Evolutionary conservation across 148 eudicot genomes (phyloP), one percentile per base, ranked within the genome.

Genomic region (Rhododendron kiyosumense): DNA sequence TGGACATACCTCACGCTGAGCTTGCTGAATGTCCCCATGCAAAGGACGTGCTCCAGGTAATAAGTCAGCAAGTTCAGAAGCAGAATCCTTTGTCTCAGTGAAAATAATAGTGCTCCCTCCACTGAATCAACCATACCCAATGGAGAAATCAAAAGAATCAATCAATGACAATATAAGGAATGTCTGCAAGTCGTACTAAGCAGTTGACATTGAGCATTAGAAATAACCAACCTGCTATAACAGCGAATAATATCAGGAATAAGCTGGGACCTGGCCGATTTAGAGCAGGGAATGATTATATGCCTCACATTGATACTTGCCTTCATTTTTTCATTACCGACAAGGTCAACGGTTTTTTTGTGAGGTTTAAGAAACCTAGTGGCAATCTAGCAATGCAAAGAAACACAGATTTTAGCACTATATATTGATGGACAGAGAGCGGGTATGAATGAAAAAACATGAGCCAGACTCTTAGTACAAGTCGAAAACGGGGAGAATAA

Each of bases 321-420:
- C 90, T 97, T 97, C 98, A 97, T 95, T 88, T 92, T 93, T 90
- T 97, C 98, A 89, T 94, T 92, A 78, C 99, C 95, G 69, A 97
- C 98, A 85, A 97, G 98, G 90, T 97, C 99, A 30, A 93, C 98
- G 57, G 96, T 95, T 88, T 88, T 92, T 91, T 92, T 97, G 71
- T 91, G 91, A 15, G 88, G 32, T 87, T 95, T 97, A 54, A 95
- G 92, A 93, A 97, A 97, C 91, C 84, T 93, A 24, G 93, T 49
- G 61, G 98, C 84, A 84, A 95, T 91, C 99, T 88, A 87, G 77
- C 30, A 84, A 85, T 18, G 61, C 78, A 83, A 88, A 85, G 76
- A 28, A 63, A 14, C 78, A 63, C 8, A 5, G 73, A 81, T 7
- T 30, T 75, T 34, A 85, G 74, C 30, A 24, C n/a, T 7, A 86